Percentiles rank a stretch among this genome's conserved stretches.
phyloP scores from a whole-genome alignment of 208 protist species.

The Cochliopodium minus region DNA sequence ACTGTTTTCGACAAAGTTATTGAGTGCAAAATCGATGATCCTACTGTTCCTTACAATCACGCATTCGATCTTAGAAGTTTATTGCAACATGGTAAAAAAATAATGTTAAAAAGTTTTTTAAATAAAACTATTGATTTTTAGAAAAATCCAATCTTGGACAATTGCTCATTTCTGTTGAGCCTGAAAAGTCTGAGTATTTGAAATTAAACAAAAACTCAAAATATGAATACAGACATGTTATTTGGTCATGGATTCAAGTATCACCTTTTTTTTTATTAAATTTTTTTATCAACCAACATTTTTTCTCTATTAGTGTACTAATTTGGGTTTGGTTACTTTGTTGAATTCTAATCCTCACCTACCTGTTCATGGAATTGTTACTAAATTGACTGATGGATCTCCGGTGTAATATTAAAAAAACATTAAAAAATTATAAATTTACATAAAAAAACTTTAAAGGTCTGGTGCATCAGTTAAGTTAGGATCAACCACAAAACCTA shows the following conservation, averaged over 20 bases:
- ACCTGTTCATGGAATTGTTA: neutral
- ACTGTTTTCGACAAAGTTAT: too few relatives aligned
- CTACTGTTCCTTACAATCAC: too few relatives aligned
- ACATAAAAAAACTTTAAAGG: neutral
- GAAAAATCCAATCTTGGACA: too few relatives aligned
- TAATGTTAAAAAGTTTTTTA: too few relatives aligned
- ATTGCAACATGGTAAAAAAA: too few relatives aligned
- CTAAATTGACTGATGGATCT: neutral
- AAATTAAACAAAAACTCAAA: neutral
- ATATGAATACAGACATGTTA: neutral
- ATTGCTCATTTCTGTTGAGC: neutral
- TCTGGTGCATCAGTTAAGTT: neutral
- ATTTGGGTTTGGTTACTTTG: neutral
- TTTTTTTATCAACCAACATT: too few relatives aligned
- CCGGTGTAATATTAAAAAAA: neutral
- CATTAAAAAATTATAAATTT: neutral
- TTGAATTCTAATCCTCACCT: neutral
- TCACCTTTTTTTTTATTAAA: too few relatives aligned
- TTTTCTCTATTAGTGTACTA: too few relatives aligned
- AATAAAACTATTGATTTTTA: too few relatives aligned
- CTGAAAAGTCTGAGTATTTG: neutral
- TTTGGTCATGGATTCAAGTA: neutral
- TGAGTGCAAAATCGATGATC: too few relatives aligned
- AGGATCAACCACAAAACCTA: neutral
- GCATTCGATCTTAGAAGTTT: too few relatives aligned